Base-by-base conservation (phyloP, 1,284 basidiomycete species). In the Entoloma clypeatum region DNA sequence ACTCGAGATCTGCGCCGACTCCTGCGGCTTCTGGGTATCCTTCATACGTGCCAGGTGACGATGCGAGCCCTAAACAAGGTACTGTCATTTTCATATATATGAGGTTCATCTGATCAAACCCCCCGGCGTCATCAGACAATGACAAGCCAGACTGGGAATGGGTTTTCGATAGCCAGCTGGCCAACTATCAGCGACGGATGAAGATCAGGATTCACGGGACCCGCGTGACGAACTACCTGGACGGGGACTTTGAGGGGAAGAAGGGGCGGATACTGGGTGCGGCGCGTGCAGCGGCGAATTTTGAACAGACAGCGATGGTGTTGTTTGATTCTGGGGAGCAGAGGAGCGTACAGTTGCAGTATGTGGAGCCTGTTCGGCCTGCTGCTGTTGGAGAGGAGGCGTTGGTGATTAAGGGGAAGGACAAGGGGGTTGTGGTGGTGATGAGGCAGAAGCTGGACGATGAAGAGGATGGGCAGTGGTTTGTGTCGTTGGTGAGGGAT, bases 221-320 rank as follows among this genome's bases (percentile, higher is more conserved):
- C 0, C 64, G 66, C 17, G 56, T 59, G 7, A 54, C 56, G 8
- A 58, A 61, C 27, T 86, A 80, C 64, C 67, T 75, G 36, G 61
- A 68, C 21, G 81, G 81, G 26, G 68, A 75, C 24, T 70, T 70
- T 51, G 78, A 86, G 48, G 66, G 64, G 18, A 63, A 63, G 36
- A 55, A 63, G 23, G 82, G 76, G 1, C 58, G 56, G 9, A 51
- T 72, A 24, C 37, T 60, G n/a, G 61, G 61, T 24, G 64, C 63
- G 4, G 55, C 57, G 8, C 53, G 57, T 13, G 57, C 54, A 8
- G 60, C 61, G 1, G 48, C 50, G 1, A 57, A 54, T 11, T 64
- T 61, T 45, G 65, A 63, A 36, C 67, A 69, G 52, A 71, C 63
- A 14, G 71, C 64, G 41, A 65, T 57, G 46, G 60, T 67, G 34